Evolutionary conservation across 805 yeast genomes (phyloP).

Genomic region (Myxozyma udenii): DNA sequence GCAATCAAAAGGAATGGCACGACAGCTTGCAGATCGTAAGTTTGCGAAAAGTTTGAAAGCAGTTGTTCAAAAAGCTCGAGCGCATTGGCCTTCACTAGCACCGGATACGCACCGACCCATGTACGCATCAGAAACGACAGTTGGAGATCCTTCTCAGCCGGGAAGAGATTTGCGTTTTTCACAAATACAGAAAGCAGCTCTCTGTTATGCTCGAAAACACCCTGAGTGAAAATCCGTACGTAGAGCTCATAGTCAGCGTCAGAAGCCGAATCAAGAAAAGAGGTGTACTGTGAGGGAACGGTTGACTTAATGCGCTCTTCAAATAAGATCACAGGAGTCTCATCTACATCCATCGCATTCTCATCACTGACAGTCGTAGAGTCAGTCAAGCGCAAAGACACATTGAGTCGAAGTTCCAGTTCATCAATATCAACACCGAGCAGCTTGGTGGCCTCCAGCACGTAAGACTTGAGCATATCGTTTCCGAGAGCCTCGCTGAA

Average conservation of each 20-base stretch:
- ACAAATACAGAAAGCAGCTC: slow-evolving; percentile 12
- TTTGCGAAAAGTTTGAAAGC: slow-evolving; percentile 24
- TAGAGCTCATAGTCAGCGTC: slow-evolving; percentile 16
- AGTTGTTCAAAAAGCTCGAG: slow-evolving; percentile 30
- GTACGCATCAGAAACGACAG: slow-evolving; percentile 39
- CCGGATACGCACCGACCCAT: slow-evolving; percentile 38
- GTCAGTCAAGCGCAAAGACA: slow-evolving; percentile 18
- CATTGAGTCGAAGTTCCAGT: slow-evolving; percentile 29
- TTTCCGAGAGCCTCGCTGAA: slow-evolving; percentile 5
- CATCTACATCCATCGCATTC: slow-evolving; percentile 30
- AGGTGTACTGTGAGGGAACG: background rate
- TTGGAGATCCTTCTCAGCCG: slow-evolving; percentile 10
- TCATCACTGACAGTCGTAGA: slow-evolving; percentile 17
- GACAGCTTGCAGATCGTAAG: slow-evolving; percentile 39
- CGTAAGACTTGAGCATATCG: slow-evolving; percentile 6
- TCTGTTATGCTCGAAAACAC: slow-evolving; percentile 11
- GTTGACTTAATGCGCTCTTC: slow-evolving; percentile 14
- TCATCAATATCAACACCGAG: slow-evolving; percentile 28
- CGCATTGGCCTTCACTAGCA: slow-evolving; percentile 40
- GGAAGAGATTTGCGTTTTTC: slow-evolving; percentile 12
- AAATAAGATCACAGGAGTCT: slow-evolving; percentile 36
- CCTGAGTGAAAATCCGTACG: slow-evolving; percentile 19
- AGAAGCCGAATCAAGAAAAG: slow-evolving; percentile 23
- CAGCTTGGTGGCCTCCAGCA: slow-evolving; percentile 25
- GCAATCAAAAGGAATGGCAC: slow-evolving; percentile 37